Evolutionary conservation across 2,329 filamentous ascomycete genomes (phyloP), one percentile per base, ranked within the genome.

Genomic region (Metarhizium robertsii): DNA sequence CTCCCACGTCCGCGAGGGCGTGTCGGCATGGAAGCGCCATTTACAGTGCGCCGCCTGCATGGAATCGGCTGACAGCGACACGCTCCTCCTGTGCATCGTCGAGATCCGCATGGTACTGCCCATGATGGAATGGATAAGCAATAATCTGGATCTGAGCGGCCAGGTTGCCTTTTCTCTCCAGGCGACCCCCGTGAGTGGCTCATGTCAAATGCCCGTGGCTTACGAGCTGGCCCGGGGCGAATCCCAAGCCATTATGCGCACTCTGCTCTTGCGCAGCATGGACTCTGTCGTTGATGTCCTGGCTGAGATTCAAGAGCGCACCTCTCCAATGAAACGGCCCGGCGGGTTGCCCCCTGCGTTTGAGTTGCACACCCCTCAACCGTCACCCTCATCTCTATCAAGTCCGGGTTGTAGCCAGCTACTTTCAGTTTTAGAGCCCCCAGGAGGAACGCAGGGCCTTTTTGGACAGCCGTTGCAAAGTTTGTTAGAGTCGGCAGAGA

Each of bases 251-350:
- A 43, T 54, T 25, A 29, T 54, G 32, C 45, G 53, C 20, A 54
- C 53, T 14, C 14, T 49, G 2, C 32, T 54, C 34, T 30, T 50
- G 20, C 53, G 45, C 29, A 54, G 46, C n/a, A 42, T 54, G 16
- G 46, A 25, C 10, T 54, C 46, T 8, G 42, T 54, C 20, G 18
- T 54, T n/a, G 53, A 36, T 38, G 50, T 54, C 36, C 45, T 54
- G 14, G 29, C 13, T 14, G 8, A 20, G 14, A 49, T 54, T 18
- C 47, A 50, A 34, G 53, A 54, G 30, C 43, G 53, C 16, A 7
- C 13, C 20, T 46, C 11, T n/a, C 43, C 43, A n/a, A n/a, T 8
- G 43, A 46, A 46, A 1, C 10, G 16, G 7, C 16, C 43, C 20
- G 43, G 43, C 16, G 43, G 43, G 11, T 5, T 46, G 10, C 16